These are phyloP conservation scores for Plasmodium gonderi DNA, from an alignment of 169 alveolate species.

Conservation along the genomic window DNA sequence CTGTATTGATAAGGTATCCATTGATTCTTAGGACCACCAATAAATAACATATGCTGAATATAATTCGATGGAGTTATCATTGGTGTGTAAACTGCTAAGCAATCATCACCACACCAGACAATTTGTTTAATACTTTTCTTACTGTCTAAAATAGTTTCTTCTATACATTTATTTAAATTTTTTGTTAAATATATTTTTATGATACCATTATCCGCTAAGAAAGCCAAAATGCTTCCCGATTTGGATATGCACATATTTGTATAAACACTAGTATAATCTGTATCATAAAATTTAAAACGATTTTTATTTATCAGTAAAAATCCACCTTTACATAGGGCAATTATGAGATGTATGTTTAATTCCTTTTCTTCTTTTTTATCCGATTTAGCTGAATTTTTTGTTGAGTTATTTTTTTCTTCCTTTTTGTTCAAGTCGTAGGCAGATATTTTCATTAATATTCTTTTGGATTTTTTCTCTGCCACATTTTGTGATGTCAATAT, in stretches of 20 bases:
- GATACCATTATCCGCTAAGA: slow-evolving; percentile 49
- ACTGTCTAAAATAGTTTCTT: slow-evolving; percentile 67
- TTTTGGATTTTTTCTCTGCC: neutral
- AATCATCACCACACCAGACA: slow-evolving; percentile 87
- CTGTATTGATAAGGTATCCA: slow-evolving; percentile 84
- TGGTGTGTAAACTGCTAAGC: slow-evolving; percentile 79
- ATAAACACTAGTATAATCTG: slow-evolving; percentile 17
- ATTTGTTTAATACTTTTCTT: slow-evolving; percentile 75
- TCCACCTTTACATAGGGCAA: slow-evolving; percentile 49
- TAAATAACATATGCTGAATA: slow-evolving; percentile 75
- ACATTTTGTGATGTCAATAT: neutral
- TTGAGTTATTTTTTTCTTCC: neutral
- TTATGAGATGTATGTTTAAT: slow-evolving; percentile 46
- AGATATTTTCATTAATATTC: slow-evolving; percentile 19
- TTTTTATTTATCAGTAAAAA: slow-evolving; percentile 38
- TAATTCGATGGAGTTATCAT: slow-evolving; percentile 75
- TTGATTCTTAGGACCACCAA: slow-evolving; percentile 84
- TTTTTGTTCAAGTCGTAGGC: slow-evolving; percentile 52
- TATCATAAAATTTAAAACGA: slow-evolving; percentile 42
- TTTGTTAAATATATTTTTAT: slow-evolving; percentile 74
- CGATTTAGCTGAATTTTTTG: neutral
- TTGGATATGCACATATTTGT: slow-evolving; percentile 60
- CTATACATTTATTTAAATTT: slow-evolving; percentile 57
- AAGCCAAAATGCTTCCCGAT: slow-evolving; percentile 63
- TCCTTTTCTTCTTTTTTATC: slow-evolving; percentile 8